Base-by-base conservation (phyloP, 768 basidiomycete species). In the Boletus rex-veris region DNA sequence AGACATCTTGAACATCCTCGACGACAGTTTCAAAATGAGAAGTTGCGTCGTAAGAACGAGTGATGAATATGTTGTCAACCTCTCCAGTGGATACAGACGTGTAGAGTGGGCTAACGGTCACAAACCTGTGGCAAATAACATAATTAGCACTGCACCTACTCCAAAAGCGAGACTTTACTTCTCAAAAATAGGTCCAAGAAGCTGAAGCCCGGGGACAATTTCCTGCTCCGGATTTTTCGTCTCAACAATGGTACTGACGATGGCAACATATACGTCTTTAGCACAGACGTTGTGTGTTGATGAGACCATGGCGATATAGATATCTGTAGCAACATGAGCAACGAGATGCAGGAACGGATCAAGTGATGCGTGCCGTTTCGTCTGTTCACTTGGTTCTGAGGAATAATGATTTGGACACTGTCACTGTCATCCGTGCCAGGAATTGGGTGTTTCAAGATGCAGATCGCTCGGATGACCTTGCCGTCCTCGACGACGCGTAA, bases 11-110 rank as follows among this genome's bases (percentile, higher is more conserved):
- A 36, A 99, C 97, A 55, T 99, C 96, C 48, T 98, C 93, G 24
- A 96, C 92, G 44, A 98, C 95, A 26, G 92, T 97, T 79, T 99
- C 97, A 70, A 99, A 98, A 75, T 99, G 97, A 28, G 92, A 94
- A 11, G 97, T 98, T 8, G 97, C 96, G 69, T 99, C 97, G 74
- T 98, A 99, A 15, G 94, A 97, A 51, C 88, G 88, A 50, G 97
- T 99, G 75, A 99, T 86, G 78, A 90, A 99, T 69, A 99, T 91
- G 69, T 92, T 90, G 77, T 99, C 95, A 42, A 76, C 73, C 57
- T 81, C 67, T 53, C 97, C 97, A 39, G 81, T 73, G 43, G 89
- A 79, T 4, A 94, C 93, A 7, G 97, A 94, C 26, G 86, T 88
- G 76, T 94, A 98, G 44, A 97, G 71, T 19, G 94, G 85, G 15